A percentile compares a stretch with the other conserved stretches of the same genome.
These are phyloP conservation scores for Aspergillus sp. DNA, from an alignment of 2,329 filamentous ascomycete genomes.

Conservation along the genomic window DNA sequence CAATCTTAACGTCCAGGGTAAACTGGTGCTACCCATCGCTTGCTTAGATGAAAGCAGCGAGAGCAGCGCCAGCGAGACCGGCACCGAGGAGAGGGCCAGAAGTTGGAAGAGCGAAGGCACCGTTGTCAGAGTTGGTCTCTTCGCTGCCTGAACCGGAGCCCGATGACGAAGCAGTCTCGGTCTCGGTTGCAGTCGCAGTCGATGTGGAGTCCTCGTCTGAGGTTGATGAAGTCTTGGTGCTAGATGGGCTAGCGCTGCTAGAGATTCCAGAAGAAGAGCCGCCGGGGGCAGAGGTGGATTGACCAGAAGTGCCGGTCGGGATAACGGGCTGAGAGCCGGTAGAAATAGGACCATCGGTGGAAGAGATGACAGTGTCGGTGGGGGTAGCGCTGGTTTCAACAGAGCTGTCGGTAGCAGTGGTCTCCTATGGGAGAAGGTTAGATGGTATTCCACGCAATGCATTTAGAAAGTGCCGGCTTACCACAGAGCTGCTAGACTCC, in stretches of 20 bases:
- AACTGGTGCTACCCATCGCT: background rate
- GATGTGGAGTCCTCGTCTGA: conserved; percentile 17
- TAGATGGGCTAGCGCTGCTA: conserved; percentile 6
- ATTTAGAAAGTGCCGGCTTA: conserved; percentile 14
- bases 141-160: conserved; percentile 12
- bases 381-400: conserved; percentile 11
- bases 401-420: conserved; percentile 18
- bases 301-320: conserved; percentile 1
- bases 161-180: conserved; percentile 11
- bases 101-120: conserved; percentile 36
- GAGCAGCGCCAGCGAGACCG: conserved; percentile 40
- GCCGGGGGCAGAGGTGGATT: background rate
- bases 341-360: background rate
- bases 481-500: conserved; percentile 22
- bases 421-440: background rate
- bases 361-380: background rate
- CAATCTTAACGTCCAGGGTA: background rate
- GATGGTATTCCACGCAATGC: background rate
- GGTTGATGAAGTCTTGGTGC: background rate
- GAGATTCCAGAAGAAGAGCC: conserved; percentile 4
- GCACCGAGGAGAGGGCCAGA: conserved; percentile 38
- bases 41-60: conserved; percentile 45
- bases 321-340: conserved; percentile 9
- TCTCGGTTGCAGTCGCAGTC: background rate
- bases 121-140: conserved; percentile 26